These are phyloP conservation scores for Jatropha multifida DNA, from an alignment of 441 rosid species.

Conservation along the genomic window DNA sequence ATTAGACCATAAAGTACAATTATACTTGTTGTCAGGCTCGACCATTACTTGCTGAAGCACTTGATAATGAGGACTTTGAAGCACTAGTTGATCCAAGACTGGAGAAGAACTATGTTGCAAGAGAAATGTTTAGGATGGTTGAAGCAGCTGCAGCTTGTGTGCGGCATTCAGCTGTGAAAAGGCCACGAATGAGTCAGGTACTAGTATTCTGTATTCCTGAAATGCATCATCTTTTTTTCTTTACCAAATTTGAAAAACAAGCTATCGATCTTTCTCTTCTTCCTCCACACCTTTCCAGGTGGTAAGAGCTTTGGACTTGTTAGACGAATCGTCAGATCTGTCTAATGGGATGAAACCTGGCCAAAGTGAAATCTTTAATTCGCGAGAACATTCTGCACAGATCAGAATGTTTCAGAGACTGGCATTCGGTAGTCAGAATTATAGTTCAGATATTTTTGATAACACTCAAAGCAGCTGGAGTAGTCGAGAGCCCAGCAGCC, in stretches of 20 bases:
- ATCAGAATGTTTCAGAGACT: conserved; percentile 84
- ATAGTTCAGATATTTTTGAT: conserved; percentile 61
- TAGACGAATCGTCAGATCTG: conserved; percentile 69
- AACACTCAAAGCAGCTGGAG: conserved; percentile 73
- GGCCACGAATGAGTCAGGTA: conserved; percentile 93
- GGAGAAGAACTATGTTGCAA: conserved; percentile 49
- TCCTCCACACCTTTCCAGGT: conserved; percentile 38
- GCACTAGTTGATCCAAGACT: conserved; percentile 68
- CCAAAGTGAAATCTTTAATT: conserved; percentile 67
- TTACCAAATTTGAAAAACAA: not conserved
- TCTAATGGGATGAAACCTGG: conserved; percentile 92
- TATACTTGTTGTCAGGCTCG: conserved; percentile 59
- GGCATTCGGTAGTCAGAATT: conserved; percentile 93
- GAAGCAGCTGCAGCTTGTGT: conserved; percentile 97
- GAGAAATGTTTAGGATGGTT: conserved; percentile 84
- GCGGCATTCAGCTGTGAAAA: conserved; percentile 76
- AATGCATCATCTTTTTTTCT: not conserved
- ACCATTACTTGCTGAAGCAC: conserved; percentile 69
- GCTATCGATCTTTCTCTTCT: conserved; percentile 1
- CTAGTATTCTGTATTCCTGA: not conserved
- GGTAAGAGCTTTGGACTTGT: conserved; percentile 76
- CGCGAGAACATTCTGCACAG: conserved; percentile 83
- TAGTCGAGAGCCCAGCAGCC: conserved; percentile 48
- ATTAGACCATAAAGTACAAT: not conserved
- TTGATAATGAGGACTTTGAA: conserved; percentile 66